Evolutionary conservation across 2,329 filamentous ascomycete genomes (phyloP), one percentile per base, ranked within the genome.

Genomic region (Colletotrichum nymphaeae): DNA sequence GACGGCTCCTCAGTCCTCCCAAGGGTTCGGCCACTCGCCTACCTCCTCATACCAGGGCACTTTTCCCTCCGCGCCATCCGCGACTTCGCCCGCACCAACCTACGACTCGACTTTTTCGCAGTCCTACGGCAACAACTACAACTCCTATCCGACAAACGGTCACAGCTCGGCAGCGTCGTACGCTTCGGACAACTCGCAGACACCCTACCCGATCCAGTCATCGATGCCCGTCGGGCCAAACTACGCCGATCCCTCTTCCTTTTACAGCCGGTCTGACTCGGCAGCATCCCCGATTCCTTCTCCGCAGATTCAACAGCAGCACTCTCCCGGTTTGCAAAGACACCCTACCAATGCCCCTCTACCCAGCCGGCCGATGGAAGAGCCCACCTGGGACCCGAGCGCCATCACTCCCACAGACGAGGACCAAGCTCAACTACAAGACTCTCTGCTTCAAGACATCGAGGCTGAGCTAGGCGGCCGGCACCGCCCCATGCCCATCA

Each of bases 281-380:
- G 85, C 86, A 42, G 79, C 83, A 0, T 89, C 89, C 2, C 84
- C 86, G 6, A 71, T 84, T 37, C 82, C 85, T 7, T 88, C 88
- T 1, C 84, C 88, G 4, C 83, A 83, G 2, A 75, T 78, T 19
- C 84, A 82, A 57, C 76, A 83, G 30, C 84, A 86, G 59, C 78
- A 84, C 28, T 84, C 86, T 6, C 81, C 85, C 2, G 84, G 87
- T n/a, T 79, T 90, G 12, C 84, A 86, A 72, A 85, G 89, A 64
- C 88, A 91, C 71, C 90, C 90, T 1, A 92, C 90, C 19, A 88
- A 91, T 79, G 86, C 90, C 68, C 87, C 90, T 55, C 81, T 92
- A 59, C 88, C 89, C n/a, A 90, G 83, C 71, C 85, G 87, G 58
- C 89, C 86, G 57, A 83, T 85, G 75, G 86, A 88, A 70, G 83